phyloP scores from a whole-genome alignment of 495 filamentous ascomycete genomes.

The Aspergillus bertholletiae region DNA sequence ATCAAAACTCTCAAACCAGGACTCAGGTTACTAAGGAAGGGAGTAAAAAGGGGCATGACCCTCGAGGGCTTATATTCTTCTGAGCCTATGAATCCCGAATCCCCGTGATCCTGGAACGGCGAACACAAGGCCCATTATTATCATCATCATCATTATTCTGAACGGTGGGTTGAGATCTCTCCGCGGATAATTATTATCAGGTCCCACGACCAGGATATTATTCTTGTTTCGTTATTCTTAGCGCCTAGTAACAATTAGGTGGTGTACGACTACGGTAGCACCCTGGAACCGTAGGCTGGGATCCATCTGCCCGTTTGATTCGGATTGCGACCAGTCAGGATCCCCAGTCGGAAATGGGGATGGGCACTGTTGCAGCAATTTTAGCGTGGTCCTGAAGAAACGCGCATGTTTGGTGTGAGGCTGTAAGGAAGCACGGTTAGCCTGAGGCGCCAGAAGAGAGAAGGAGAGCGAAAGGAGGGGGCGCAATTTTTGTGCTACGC shows the following conservation, averaged over 20 bases:
- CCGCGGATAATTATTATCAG: no score
- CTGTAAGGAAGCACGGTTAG: background rate
- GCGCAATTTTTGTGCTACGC: background rate
- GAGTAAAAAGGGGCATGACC: background rate
- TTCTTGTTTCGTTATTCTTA: background rate
- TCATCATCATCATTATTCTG: background rate
- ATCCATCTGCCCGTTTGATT: background rate
- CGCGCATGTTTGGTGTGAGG: background rate
- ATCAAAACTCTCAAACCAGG: background rate
- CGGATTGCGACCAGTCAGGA: background rate
- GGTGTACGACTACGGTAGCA: background rate
- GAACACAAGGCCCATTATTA: background rate
- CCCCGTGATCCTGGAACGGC: background rate
- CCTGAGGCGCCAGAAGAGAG: background rate
- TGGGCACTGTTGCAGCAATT: background rate
- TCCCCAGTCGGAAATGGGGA: background rate
- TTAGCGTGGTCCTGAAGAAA: constrained; percentile 1
- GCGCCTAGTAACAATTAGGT: no score
- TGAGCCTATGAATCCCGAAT: background rate
- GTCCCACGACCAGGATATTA: no score
- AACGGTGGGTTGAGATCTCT: background rate
- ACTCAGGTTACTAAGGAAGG: background rate
- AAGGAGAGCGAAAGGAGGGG: background rate
- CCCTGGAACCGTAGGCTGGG: background rate
- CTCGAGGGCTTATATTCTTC: background rate